Evolutionary conservation across 805 yeast genomes (phyloP), one percentile per base, ranked within the genome.

Genomic region (Monosporozyma unispora): DNA sequence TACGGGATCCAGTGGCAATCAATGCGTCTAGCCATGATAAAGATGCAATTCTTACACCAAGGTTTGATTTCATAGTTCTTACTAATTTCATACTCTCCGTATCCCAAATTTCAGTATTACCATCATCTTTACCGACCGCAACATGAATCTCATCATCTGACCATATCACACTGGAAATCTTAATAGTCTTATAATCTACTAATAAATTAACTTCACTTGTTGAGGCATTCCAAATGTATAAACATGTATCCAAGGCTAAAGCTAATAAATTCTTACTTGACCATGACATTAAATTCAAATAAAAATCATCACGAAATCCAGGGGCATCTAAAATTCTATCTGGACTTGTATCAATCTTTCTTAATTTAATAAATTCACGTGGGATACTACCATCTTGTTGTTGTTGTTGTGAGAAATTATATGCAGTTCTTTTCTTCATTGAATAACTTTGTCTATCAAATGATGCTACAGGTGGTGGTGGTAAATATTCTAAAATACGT

Each of bases 301-400:
- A 93, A 66, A 89, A 93, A 69, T 93, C 99, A 66, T 93, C 96
- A 21, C 84, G 76, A 50, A 90, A 76, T 0, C 96, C 96, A 0
- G 99, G 99, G 0, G 98, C 99, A 69, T 93, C 99, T 39, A 93
- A 73, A 1, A 93, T 95, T 54, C 96, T 77, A 55, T 87, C 96
- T 1, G 99, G 98, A 31, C 87, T 86, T 0, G 87, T 80, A 23
- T 95, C 87, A 44, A 93, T 76, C 57, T 81, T 82, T 56, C 95
- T 80, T 45, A 87, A 78, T 58, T 89, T 73, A 16, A 85, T 81
- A 35, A 80, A 74, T 4, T 84, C 85, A 44, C 70, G 60, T 35
- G 70, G 38, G 6, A 41, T 19, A n/a, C 22, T 33, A 10, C 8
- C 12, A 3, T 11, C 19, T 23, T n/a, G 33, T 33, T 29, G 22